phyloP scores from a whole-genome alignment of 306 rosid species.

The Castanospermum australe region DNA sequence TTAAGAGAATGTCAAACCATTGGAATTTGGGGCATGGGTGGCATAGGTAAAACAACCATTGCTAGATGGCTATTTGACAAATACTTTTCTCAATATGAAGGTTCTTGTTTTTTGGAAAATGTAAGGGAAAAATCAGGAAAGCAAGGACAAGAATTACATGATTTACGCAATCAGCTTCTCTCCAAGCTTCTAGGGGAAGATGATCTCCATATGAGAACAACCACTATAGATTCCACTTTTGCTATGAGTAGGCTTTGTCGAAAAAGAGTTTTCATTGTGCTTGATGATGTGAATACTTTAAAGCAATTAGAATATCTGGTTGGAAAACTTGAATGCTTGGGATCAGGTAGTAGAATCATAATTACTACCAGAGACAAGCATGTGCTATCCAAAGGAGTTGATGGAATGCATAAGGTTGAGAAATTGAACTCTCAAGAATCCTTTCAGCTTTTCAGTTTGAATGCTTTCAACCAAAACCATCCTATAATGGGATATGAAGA shows the following conservation, averaged over 20 bases:
- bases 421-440: background rate
- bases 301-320: background rate
- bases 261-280: background rate
- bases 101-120: background rate
- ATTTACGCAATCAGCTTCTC: background rate
- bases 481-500: background rate
- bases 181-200: background rate
- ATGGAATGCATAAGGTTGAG: background rate
- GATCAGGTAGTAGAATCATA: background rate
- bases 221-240: background rate
- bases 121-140: background rate
- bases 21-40: conserved; percentile 10
- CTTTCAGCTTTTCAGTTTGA: background rate
- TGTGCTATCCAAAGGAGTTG: background rate
- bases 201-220: background rate
- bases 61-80: background rate
- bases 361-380: conserved; percentile 17
- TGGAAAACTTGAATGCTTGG: background rate
- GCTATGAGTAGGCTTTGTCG: background rate
- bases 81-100: background rate
- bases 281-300: background rate
- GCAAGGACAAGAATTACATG: background rate
- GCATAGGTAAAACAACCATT: background rate
- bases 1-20: background rate
- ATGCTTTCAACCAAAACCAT: background rate